phyloP scores from a whole-genome alignment of 1,284 basidiomycete species.

The Cystobasidium pallidum region DNA sequence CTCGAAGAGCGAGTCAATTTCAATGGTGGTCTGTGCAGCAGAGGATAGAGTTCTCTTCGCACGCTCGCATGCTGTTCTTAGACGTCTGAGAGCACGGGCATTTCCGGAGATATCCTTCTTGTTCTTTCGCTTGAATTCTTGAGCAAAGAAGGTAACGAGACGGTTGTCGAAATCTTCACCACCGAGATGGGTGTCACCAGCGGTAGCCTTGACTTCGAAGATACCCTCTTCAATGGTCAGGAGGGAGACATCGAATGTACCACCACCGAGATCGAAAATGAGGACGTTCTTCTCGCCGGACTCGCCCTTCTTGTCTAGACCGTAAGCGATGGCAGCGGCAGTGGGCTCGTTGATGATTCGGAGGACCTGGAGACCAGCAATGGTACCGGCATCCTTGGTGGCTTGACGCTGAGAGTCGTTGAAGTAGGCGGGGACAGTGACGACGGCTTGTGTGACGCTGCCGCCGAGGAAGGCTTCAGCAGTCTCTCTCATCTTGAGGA shows the following conservation, averaged over 20 bases:
- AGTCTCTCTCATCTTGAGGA: conserved; percentile 97
- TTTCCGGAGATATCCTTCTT: conserved; percentile 94
- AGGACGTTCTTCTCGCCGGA: conserved; percentile 86
- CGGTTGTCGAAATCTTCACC: conserved; percentile 99
- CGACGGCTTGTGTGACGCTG: conserved; percentile 73
- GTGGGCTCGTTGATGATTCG: conserved; percentile 98
- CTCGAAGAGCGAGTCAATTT: conserved; percentile 94
- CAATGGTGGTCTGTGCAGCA: conserved; percentile 93
- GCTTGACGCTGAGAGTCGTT: conserved; percentile 96
- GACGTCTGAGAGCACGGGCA: conserved; percentile 93
- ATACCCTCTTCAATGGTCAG: conserved; percentile 98
- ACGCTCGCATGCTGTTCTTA: conserved; percentile 97
- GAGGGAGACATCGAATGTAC: conserved; percentile 98
- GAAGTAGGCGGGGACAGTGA: conserved; percentile 88
- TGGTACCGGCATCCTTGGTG: conserved; percentile 90
- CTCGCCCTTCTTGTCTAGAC: conserved; percentile 82
- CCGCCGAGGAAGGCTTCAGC: conserved; percentile 94
- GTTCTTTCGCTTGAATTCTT: conserved; percentile 99
- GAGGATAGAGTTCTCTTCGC: conserved; percentile 98
- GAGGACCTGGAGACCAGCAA: conserved; percentile 87
- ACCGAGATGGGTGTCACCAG: conserved; percentile 98
- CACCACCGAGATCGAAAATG: conserved; percentile 98
- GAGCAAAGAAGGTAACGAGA: conserved; percentile 95
- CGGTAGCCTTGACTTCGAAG: conserved; percentile 98
- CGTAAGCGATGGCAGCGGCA: conserved; percentile 92